phyloP scores from a whole-genome alignment of 768 basidiomycete species.

The Boletus sp. region DNA sequence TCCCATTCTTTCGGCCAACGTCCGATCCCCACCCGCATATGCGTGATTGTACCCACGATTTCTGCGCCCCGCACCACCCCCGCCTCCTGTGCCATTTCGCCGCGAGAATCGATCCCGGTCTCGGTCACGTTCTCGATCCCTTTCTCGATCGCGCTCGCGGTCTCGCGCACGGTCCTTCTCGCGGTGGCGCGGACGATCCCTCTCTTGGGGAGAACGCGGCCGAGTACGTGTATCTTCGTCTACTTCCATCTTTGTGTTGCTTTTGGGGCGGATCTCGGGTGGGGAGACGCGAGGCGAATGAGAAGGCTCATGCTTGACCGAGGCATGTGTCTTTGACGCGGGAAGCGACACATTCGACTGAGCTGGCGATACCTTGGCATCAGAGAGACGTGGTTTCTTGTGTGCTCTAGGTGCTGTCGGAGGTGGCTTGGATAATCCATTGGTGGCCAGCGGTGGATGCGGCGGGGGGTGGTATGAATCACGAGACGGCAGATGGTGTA shows the following conservation, averaged over 20 bases:
- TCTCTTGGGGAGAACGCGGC: conserved; percentile 41
- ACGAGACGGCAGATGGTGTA: conserved; percentile 40
- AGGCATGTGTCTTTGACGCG: conserved; percentile 17
- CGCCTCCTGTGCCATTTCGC: conserved; percentile 43
- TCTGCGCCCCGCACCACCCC: conserved; percentile 38
- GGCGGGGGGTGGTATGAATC: conserved; percentile 38
- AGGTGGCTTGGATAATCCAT: conserved; percentile 46
- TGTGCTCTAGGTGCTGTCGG: conserved; percentile 80
- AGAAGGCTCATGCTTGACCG: conserved; percentile 27
- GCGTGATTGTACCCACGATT: conserved; percentile 35
- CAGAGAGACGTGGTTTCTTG: conserved; percentile 75
- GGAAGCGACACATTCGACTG: conserved; percentile 32
- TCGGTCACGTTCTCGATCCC: conserved; percentile 34
- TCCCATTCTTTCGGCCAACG: conserved; percentile 84
- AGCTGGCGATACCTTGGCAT: conserved; percentile 37
- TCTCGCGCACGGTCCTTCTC: conserved; percentile 37
- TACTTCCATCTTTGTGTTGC: conserved; percentile 48
- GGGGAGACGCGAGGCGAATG: conserved; percentile 29
- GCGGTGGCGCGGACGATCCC: conserved; percentile 38
- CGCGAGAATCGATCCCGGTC: conserved; percentile 39
- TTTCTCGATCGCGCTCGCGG: conserved; percentile 35
- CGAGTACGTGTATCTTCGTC: conserved; percentile 50
- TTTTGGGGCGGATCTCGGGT: conserved; percentile 28
- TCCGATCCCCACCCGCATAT: conserved; percentile 56
- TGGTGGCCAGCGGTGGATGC: conserved; percentile 31